Base-by-base conservation (phyloP, 768 basidiomycete species). In the Trametes coccinea region DNA sequence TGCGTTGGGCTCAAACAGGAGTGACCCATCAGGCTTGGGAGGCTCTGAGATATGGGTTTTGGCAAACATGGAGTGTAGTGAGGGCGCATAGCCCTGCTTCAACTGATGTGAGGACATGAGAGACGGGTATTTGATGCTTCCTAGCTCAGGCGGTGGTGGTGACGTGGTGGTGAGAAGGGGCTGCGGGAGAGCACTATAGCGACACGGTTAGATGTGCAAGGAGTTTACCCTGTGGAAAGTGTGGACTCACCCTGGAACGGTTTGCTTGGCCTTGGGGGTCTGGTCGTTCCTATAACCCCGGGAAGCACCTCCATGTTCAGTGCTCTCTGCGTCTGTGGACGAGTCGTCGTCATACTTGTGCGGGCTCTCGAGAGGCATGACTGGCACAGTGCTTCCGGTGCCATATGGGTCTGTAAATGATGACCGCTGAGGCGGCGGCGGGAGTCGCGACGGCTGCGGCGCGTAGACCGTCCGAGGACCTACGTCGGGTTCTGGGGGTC, bases 81-180 rank as follows among this genome's bases (percentile, higher is more conserved):
- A 91, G 0, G 90, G 90, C 29, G 80, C 81, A 68, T 93, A 93
- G 41, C 91, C 91, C 68, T 93, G 91, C 53, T 75, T 80, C 58
- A 84, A 81, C 72, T 93, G 91, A 60, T 93, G 92, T 58, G 83
- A 82, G 1, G 87, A 85, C 91, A 93, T 93, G 37, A 92, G 81
- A 14, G 83, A 78, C 1, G 90, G 89, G 67, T 89, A 90, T 37
- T 79, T 79, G 56, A 87, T 74, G 17, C 76, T 69, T 14, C 77
- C 74, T 16, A 79, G 74, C 39, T 80, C 77, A 5, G 79, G 77
- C 14, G 86, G 82, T n/a, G 84, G 79, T 4, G 87, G 84, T 33
- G 90, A 87, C 9, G 89, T 90, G 0, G 87, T 89, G 1, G 89
- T 90, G 49, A 88, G 87, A 31, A 81, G 75, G 16, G 82, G 83